These are phyloP conservation scores for Epichloe typhina DNA, from an alignment of 2,329 filamentous ascomycete genomes.

Conservation along the genomic window DNA sequence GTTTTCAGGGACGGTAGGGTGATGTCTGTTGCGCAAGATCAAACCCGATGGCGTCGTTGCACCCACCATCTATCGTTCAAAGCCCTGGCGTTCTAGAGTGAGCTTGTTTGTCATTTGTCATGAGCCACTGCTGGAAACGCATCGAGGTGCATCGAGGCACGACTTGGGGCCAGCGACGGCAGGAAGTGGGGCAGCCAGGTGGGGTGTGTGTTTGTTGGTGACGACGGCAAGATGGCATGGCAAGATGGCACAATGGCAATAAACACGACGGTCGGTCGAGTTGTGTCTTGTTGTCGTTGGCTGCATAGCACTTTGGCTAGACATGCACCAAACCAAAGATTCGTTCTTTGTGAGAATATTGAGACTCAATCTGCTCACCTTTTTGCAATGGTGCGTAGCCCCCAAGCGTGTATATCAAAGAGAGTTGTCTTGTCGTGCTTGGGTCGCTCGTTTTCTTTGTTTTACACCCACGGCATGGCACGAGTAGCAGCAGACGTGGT, in stretches of 20 bases:
- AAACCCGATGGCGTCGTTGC: background rate
- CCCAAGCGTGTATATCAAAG: no score
- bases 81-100: background rate
- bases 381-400: no score
- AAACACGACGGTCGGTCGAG: background rate
- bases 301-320: no score
- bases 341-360: no score
- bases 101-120: background rate
- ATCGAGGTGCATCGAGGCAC: background rate
- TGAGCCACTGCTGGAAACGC: background rate
- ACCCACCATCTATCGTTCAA: background rate
- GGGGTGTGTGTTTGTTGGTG: background rate
- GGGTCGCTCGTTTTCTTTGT: no score
- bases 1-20: background rate
- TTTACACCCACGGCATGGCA: no score
- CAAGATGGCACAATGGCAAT: no score
- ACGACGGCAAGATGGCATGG: background rate
- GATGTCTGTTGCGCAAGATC: background rate
- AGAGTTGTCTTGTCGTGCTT: no score
- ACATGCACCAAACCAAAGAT: no score
- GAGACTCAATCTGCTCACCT: no score
- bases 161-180: background rate
- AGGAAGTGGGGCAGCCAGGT: background rate
- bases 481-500: no score
- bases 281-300: no score